Base-by-base conservation (phyloP, 192 early-diverging fungal genomes). In the Spinellus fusiger region DNA sequence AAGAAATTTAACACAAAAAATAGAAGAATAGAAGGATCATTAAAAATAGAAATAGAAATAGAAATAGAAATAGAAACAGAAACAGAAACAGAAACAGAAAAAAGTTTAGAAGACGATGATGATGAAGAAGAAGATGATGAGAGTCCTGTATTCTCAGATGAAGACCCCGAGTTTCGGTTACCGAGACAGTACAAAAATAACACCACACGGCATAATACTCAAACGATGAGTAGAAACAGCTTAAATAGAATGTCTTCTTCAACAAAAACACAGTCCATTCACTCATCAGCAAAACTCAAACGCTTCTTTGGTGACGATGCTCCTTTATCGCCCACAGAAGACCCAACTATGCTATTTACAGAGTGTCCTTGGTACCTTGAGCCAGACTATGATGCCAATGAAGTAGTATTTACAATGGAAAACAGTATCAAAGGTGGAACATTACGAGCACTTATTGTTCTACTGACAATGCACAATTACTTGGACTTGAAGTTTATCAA, bases 361-460 rank as follows among this genome's bases (percentile, higher is more conserved):
- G 75, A 63, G 78, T 79, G 15, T n/a, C 40, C 40, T n/a, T 44
- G 40, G 40, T 44, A n/a, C 18, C 76, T 97, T 40, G 72, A 77
- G 56, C 85, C 91, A 59, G 93, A 95, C 59, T 89, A 89, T 64
- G 59, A 66, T 7, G 77, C 77, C 8, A 77, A 84, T 22, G 93
- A 93, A 16, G 79, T 97, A 37, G 67, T 89, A 7, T 87, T 92
- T 67, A 91, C 91, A 69, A 84, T 80, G 76, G 95, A 96, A 59
- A 90, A 89, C 8, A 77, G 86, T 59, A 92, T 98, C 28, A 91
- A 89, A 66, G 95, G 94, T 49, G 95, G 92, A 32, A 96, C 93
- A 10, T 78, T 96, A 44, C 59, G 68, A 10, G 93, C 93, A 29
- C 76, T 98, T 16, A 79, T 94, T 3, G 93, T 95, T 71, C 81